Evolutionary conservation across 2,329 filamentous ascomycete genomes (phyloP).

Genomic region (Diaporthe helianthi): DNA sequence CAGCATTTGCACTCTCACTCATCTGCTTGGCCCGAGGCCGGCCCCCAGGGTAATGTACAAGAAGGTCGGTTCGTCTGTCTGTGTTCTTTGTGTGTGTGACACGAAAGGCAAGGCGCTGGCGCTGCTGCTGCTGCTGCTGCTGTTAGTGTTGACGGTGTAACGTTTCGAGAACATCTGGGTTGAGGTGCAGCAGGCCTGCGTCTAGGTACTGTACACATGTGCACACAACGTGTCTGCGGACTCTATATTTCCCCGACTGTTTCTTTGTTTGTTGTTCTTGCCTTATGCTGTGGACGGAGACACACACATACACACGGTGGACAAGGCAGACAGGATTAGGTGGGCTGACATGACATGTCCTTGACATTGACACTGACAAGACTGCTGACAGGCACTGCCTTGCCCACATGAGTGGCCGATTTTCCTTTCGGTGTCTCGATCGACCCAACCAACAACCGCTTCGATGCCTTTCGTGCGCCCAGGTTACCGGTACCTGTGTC

Average conservation of each 20-base stretch:
- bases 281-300: slow-evolving; percentile 14
- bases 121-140: too few relatives aligned
- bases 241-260: neutral
- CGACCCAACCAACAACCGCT: neutral
- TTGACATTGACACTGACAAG: neutral
- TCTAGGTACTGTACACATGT: too few relatives aligned
- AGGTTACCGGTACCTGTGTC: neutral
- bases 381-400: neutral
- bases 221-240: neutral
- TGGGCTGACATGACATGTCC: neutral
- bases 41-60: neutral
- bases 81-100: neutral
- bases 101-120: too few relatives aligned
- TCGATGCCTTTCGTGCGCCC: neutral
- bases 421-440: neutral
- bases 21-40: neutral
- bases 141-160: neutral
- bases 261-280: slow-evolving; percentile 2
- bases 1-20: too few relatives aligned
- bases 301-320: neutral
- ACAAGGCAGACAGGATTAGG: neutral
- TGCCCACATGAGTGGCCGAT: neutral
- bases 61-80: neutral
- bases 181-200: neutral
- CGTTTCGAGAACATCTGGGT: neutral